Evolutionary conservation across 2,329 filamentous ascomycete genomes (phyloP).

Genomic region (Amauroascus verrucosus): DNA sequence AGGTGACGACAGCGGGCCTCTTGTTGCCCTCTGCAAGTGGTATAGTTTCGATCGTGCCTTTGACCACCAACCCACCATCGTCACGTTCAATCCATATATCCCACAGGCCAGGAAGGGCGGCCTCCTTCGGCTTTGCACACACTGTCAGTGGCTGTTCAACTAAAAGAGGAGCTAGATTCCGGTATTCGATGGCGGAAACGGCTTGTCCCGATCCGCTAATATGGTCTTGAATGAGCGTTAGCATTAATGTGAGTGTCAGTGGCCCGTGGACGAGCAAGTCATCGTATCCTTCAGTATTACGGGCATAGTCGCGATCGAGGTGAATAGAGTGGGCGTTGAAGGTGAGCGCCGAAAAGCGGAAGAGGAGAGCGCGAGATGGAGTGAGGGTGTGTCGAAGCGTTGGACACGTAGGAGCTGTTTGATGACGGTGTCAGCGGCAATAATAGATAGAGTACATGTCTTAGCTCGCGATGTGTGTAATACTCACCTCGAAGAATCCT

Average conservation of each 20-base stretch:
- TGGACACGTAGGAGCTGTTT: constrained; percentile 40
- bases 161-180: constrained; percentile 72
- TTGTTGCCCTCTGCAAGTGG: background rate
- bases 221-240: constrained; percentile 55
- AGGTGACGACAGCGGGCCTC: background rate
- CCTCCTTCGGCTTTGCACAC: constrained; percentile 49
- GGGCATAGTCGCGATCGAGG: constrained; percentile 61
- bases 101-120: constrained; percentile 38
- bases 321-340: constrained; percentile 93
- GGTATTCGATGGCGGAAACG: constrained; percentile 58
- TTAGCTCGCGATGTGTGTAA: background rate
- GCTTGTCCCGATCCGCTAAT: constrained; percentile 25
- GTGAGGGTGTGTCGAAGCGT: constrained; percentile 50
- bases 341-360: constrained; percentile 81
- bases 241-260: constrained; percentile 64
- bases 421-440: background rate
- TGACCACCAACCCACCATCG: constrained; percentile 54
- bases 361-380: constrained; percentile 63
- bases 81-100: constrained; percentile 57
- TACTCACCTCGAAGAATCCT: constrained; percentile 31
- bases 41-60: constrained; percentile 39
- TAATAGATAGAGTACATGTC: no score
- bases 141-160: constrained; percentile 60
- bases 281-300: constrained; percentile 60
- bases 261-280: constrained; percentile 80